Evolutionary conservation across 495 filamentous ascomycete genomes (phyloP).

Genomic region (Aspergillus avenaceus): DNA sequence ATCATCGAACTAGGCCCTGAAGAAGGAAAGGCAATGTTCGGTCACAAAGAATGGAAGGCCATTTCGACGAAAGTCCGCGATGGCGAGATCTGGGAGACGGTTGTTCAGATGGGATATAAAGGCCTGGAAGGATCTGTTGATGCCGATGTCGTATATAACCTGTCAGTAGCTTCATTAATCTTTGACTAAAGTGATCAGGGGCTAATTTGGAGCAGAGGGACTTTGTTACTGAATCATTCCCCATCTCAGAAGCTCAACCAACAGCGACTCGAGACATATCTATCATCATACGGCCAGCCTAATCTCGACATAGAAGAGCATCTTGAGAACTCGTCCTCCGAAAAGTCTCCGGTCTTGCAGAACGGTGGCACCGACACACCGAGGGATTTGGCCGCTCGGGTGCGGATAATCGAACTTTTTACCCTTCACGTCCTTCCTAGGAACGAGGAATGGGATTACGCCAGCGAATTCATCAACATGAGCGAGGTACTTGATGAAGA

Average conservation of each 20-base stretch:
- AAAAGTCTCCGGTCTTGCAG: constrained; percentile 27
- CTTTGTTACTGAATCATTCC: constrained; percentile 83
- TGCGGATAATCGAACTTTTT: constrained; percentile 91
- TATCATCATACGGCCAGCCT: constrained; percentile 69
- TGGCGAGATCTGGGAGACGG: constrained; percentile 88
- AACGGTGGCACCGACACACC: constrained; percentile 69
- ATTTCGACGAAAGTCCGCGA: constrained; percentile 77
- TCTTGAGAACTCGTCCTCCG: constrained; percentile 36
- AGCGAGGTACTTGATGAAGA: constrained; percentile 89
- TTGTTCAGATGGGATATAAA: constrained; percentile 78
- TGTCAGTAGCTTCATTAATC: constrained; percentile 50
- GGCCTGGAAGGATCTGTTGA: constrained; percentile 87
- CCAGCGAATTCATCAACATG: constrained; percentile 79
- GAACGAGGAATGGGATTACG: constrained; percentile 94
- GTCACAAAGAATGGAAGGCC: constrained; percentile 73
- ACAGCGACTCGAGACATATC: constrained; percentile 82
- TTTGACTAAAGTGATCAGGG: neutral
- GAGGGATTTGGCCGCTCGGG: constrained; percentile 66
- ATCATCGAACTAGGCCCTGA: constrained; percentile 84
- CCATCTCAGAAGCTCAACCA: constrained; percentile 77
- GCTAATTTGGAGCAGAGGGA: constrained; percentile 56
- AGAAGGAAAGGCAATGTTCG: constrained; percentile 84
- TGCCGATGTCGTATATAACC: constrained; percentile 87
- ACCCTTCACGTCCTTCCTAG: constrained; percentile 86
- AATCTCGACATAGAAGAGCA: constrained; percentile 62